These are phyloP conservation scores for Penicillium sp. DNA, from an alignment of 2,329 filamentous ascomycete species.

Conservation along the genomic window DNA sequence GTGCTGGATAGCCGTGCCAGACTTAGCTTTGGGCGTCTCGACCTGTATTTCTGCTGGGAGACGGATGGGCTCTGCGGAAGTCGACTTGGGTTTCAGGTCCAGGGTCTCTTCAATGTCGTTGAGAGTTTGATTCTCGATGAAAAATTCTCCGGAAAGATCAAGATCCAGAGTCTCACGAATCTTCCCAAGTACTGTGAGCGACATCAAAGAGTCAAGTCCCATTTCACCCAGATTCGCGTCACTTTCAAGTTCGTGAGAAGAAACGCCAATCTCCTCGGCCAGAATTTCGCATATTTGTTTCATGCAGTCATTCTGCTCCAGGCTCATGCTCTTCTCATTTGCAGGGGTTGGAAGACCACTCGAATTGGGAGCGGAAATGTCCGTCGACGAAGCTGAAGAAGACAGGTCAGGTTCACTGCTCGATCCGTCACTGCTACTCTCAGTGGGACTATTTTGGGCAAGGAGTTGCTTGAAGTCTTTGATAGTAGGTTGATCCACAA, in stretches of 20 bases:
- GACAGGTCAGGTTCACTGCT: slow-evolving; percentile 28
- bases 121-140: slow-evolving; percentile 42
- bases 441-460: slow-evolving; percentile 29
- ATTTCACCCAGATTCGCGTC: slow-evolving; percentile 40
- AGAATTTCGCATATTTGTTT: slow-evolving; percentile 39
- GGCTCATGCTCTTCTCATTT: slow-evolving; percentile 23
- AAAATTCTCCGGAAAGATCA: slow-evolving; percentile 41
- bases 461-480: slow-evolving; percentile 57
- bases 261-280: slow-evolving; percentile 42
- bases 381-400: slow-evolving; percentile 28
- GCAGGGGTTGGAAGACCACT: slow-evolving; percentile 29
- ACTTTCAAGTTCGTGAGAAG: slow-evolving; percentile 37
- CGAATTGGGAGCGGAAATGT: slow-evolving; percentile 31
- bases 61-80: slow-evolving; percentile 18
- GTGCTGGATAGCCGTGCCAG: slow-evolving; percentile 19
- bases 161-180: slow-evolving; percentile 42
- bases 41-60: slow-evolving; percentile 21
- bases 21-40: slow-evolving; percentile 17
- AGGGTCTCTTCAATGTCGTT: slow-evolving; percentile 37
- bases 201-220: slow-evolving; percentile 45
- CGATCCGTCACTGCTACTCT: slow-evolving; percentile 26
- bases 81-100: slow-evolving; percentile 36
- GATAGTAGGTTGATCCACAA: slow-evolving; percentile 56
- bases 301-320: slow-evolving; percentile 31
- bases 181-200: slow-evolving; percentile 42